phyloP scores from a whole-genome alignment of 1,284 basidiomycete genomes.

The Fomitopsis pinicola region DNA sequence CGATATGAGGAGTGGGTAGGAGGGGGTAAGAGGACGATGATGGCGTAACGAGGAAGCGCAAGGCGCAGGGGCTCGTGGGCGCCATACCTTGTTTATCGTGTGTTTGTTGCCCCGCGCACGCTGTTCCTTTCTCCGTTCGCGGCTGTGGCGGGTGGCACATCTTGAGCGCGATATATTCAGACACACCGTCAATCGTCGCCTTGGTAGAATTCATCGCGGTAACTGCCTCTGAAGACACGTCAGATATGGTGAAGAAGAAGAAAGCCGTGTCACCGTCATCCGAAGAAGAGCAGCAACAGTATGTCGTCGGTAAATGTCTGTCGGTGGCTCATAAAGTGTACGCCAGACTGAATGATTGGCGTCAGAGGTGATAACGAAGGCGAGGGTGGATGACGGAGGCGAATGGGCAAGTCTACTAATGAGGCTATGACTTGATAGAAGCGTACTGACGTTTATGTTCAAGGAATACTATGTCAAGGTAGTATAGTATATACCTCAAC shows the following conservation, averaged over 20 bases:
- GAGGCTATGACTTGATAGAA: background rate
- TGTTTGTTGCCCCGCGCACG: constrained; percentile 6
- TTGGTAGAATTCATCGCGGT: background rate
- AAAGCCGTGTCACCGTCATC: background rate
- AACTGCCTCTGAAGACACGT: background rate
- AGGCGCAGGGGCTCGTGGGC: constrained; percentile 10
- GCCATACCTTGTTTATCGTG: constrained; percentile 13
- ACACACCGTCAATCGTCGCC: background rate
- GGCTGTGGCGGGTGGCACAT: background rate
- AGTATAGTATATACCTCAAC: constrained; percentile 28
- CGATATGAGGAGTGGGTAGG: constrained; percentile 12
- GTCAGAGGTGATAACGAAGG: constrained; percentile 50
- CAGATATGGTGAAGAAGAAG: background rate
- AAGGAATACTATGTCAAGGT: constrained; percentile 66
- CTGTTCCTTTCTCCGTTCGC: background rate
- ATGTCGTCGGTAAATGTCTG: background rate
- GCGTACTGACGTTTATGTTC: background rate
- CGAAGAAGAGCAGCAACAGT: background rate
- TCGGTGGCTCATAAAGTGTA: no score
- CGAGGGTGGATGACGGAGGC: constrained; percentile 37
- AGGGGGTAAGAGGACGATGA: constrained; percentile 16
- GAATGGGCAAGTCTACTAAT: constrained; percentile 36
- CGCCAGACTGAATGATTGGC: background rate
- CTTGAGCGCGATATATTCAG: background rate
- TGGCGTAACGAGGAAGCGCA: constrained; percentile 23